Evolutionary conservation across 1,284 basidiomycete genomes (phyloP), one percentile per base, ranked within the genome.

Genomic region (Microbotryum silenes-acaulis): DNA sequence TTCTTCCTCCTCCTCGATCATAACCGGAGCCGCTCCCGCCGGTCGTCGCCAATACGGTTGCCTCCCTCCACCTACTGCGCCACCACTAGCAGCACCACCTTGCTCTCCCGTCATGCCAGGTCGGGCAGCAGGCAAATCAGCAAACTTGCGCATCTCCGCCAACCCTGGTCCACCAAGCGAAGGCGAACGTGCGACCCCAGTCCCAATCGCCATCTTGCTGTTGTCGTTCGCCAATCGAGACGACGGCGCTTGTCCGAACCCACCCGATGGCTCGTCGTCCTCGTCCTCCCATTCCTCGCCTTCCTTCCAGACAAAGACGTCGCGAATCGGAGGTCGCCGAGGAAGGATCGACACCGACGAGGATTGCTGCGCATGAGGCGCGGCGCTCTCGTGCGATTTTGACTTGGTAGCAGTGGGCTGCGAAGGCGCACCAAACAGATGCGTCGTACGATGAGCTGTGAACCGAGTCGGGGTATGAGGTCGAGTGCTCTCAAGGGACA

Each of bases 231-330:
- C 12, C 12, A 10, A 12, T 42, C 37, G 37, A 18, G 37, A 42
- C 37, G 56, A 51, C 4, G 51, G 51, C 16, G 33, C 51, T 60
- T 79, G 78, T 6, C 78, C 78, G 7, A 78, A 70, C 0, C 78
- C 78, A 21, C 77, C 75, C 16, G 52, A 57, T 33, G 56, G 59
- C 12, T 75, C 74, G 18, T 77, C 76, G 25, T 77, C 76, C 33
- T 78, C 78, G 56, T 76, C 76, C 27, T 75, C 71, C 78, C 77
- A 78, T n/a, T 77, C 75, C 7, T 75, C 75, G 23, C 77, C 68
- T 14, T 52, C 63, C 3, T 52, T 60, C 20, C 68, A 69, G 31
- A 77, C 74, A 66, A 79, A 79, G 1, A 79, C 78, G 65, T 79
- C 76, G 12, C 78, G 69, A 1, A 77, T 62, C 1, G 75, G 74